Base-by-base conservation (phyloP, 306 rosid genomes). In the Pterocarpus macrocarpus region DNA sequence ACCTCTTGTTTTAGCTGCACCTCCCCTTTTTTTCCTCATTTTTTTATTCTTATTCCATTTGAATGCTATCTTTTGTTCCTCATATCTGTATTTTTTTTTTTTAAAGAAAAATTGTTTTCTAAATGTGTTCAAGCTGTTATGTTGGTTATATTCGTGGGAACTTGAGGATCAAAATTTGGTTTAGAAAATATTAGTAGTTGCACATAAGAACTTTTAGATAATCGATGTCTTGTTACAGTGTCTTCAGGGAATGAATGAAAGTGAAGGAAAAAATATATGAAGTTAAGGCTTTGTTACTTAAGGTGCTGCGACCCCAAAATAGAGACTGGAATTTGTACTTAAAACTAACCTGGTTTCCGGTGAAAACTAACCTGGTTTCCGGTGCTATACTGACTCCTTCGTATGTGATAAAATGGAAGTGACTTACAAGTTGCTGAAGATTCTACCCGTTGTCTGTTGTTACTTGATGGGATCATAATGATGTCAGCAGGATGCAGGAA, bases 1-100 rank as follows among this genome's bases (percentile, higher is more conserved):
- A 55, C 17, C 79, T 28, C 41, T 80, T 52, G 6, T 71, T 71
- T 69, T 59, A 44, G 69, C 76, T 58, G 28, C 32, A 16, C 38
- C 62, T 16, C 4, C 34, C 14, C 7, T 69, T 69, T 44, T 7
- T 44, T 33, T 9, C 30, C 33, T 34, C 2, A 3, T 35, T 79
- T 79, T 57, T 13, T 53, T 41, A 44, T 79, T 58, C 49, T 52
- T 32, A 69, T 17, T 28, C 22, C 47, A 13, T 32, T 36, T 44
- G 64, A 12, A 69, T 30, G 17, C 41, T 69, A 41, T 45, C 57
- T 28, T 45, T 14, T 4, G 28, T 13, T 52, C 28, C 28, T 22
- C 41, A 22, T 16, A 4, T 44, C 35, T 4, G 56, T 22, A 7
- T 67, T 64, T 35, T 22, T 15, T 39, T 36, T 36, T 16, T 22